Evolutionary conservation across 257 asterid species (phyloP).

Genomic region (Solanum acaule): DNA sequence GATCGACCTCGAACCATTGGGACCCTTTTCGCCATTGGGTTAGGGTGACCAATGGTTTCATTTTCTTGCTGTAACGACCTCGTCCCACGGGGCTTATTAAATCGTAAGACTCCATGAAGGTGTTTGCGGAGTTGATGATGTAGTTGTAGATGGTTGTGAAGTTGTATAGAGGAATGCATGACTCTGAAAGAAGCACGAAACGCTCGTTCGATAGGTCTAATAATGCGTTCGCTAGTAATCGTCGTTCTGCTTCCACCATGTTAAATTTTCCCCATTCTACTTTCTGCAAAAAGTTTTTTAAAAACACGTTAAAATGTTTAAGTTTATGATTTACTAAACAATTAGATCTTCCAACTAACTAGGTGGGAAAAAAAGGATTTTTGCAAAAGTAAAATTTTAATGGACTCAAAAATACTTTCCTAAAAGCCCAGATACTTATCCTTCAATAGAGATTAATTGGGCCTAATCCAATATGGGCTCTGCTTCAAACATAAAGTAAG

Average conservation of each 20-base stretch:
- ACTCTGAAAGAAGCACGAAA: conserved; percentile 65
- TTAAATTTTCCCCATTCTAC: conserved; percentile 66
- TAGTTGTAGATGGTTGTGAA: conserved; percentile 45
- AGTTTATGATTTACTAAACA: neutral
- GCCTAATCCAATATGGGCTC: neutral
- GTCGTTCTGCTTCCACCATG: conserved; percentile 82
- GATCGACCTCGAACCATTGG: conserved; percentile 60
- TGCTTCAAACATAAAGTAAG: neutral
- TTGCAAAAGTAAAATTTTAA: neutral
- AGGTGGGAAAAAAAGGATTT: neutral
- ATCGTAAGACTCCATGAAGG: conserved; percentile 51
- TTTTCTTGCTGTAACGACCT: conserved; percentile 49
- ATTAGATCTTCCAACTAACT: neutral
- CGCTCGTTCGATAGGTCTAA: conserved; percentile 75
- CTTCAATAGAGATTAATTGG: neutral
- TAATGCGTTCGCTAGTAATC: conserved; percentile 69
- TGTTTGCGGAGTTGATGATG: conserved; percentile 31
- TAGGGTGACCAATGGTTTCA: conserved; percentile 33
- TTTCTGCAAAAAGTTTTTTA: neutral
- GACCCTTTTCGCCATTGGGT: conserved; percentile 65
- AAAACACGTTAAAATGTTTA: neutral
- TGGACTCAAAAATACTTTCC: neutral
- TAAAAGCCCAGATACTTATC: neutral
- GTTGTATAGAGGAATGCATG: conserved; percentile 58
- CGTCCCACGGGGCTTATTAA: conserved; percentile 45